phyloP scores from a whole-genome alignment of 2,329 filamentous ascomycete genomes.

The Cladosporium sp. region DNA sequence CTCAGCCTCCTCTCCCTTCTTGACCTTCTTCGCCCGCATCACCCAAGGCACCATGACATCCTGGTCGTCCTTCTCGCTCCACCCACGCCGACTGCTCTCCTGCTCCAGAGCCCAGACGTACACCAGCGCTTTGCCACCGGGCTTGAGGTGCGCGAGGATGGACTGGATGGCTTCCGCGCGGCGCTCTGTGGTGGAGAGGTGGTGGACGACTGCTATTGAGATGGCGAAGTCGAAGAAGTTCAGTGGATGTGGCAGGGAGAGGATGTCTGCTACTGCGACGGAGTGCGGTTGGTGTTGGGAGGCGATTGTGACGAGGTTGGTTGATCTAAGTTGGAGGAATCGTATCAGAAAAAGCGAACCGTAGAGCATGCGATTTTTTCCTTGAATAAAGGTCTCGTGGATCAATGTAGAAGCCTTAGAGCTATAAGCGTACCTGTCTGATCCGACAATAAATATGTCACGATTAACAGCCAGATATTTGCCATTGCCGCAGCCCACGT shows the following conservation, averaged over 20 bases:
- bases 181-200: constrained; percentile 76
- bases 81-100: constrained; percentile 79
- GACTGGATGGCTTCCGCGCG: constrained; percentile 71
- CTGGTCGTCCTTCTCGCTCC: constrained; percentile 80
- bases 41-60: constrained; percentile 98
- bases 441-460: constrained; percentile 76
- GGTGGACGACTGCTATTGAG: constrained; percentile 91
- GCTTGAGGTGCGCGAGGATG: constrained; percentile 67
- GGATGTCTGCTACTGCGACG: constrained; percentile 76
- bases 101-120: constrained; percentile 98
- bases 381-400: not conserved
- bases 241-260: constrained; percentile 75
- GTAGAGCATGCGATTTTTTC: not conserved
- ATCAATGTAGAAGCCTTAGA: not conserved
- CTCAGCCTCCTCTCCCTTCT: constrained; percentile 29
- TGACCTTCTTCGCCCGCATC: constrained; percentile 46
- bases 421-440: constrained; percentile 67
- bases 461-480: constrained; percentile 87
- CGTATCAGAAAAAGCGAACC: constrained; percentile 22
- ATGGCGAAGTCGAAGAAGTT: constrained; percentile 80
- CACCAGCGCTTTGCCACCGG: constrained; percentile 69
- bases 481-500: constrained; percentile 95
- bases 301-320: constrained; percentile 61
- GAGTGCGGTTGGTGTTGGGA: constrained; percentile 62
- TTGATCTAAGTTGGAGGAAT: constrained; percentile 50